phyloP scores from a whole-genome alignment of 176 grass and related monocot species.

The Zea mays region DNA sequence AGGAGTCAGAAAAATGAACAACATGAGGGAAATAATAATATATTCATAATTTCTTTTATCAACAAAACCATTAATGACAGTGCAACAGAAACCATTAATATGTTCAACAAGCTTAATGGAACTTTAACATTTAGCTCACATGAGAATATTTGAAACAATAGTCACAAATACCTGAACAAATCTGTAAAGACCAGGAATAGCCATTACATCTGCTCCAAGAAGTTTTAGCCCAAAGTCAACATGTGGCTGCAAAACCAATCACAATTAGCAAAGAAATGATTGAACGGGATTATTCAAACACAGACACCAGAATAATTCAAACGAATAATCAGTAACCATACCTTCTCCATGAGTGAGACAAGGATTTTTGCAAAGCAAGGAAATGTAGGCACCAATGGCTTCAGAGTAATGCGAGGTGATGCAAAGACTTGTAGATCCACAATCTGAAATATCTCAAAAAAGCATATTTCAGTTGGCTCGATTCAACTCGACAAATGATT shows the following conservation, averaged over 20 bases:
- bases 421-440: slow-evolving; percentile 96
- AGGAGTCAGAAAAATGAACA: slow-evolving; percentile 51
- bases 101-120: background rate
- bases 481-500: slow-evolving; percentile 23
- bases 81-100: background rate
- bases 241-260: slow-evolving; percentile 75
- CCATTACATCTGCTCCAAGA: slow-evolving; percentile 89
- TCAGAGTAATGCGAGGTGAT: slow-evolving; percentile 83
- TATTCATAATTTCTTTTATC: background rate
- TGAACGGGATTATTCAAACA: slow-evolving; percentile 2
- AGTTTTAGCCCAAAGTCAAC: slow-evolving; percentile 98
- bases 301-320: slow-evolving; percentile 21
- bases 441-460: slow-evolving; percentile 58
- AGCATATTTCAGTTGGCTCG: slow-evolving; percentile 2
- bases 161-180: slow-evolving; percentile 67
- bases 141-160: slow-evolving; percentile 22
- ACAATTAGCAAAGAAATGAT: slow-evolving; percentile 28
- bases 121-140: slow-evolving; percentile 19
- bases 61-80: slow-evolving; percentile 10
- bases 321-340: slow-evolving; percentile 23
- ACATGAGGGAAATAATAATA: slow-evolving; percentile 26
- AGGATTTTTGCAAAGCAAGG: slow-evolving; percentile 89
- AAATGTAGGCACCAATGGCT: slow-evolving; percentile 83
- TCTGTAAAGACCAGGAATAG: slow-evolving; percentile 94
- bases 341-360: slow-evolving; percentile 96